Conservation (phyloP, 306 rosid species). For the Pyrus communis region DNA sequence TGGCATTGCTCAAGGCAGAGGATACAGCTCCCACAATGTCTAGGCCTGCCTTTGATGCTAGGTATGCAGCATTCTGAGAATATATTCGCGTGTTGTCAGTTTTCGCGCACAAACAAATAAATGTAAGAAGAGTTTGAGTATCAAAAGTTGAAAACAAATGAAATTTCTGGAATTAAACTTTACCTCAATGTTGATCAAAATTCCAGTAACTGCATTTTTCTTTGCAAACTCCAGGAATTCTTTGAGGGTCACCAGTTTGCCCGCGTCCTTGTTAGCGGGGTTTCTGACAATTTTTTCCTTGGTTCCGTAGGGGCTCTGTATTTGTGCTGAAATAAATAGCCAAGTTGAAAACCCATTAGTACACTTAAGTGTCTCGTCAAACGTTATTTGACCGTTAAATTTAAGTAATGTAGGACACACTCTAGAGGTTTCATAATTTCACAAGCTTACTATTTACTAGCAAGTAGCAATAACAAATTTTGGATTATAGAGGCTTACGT, state of each 20-base stretch:
- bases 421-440: neutral
- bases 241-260: constrained; percentile 50
- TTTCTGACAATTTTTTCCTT: constrained; percentile 28
- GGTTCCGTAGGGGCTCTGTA: constrained; percentile 20
- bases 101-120: neutral
- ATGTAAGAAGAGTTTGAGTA: neutral
- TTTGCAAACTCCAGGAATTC: constrained; percentile 83
- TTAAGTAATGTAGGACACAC: neutral
- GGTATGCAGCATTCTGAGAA: constrained; percentile 70
- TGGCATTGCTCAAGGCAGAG: constrained; percentile 56
- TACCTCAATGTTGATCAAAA: constrained; percentile 58
- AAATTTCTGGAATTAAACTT: neutral
- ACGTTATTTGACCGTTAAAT: neutral
- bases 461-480: neutral
- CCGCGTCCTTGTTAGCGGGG: constrained; percentile 60
- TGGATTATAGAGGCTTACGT: constrained; percentile 38
- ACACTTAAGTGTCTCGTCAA: neutral
- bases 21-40: constrained; percentile 55
- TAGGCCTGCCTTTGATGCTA: constrained; percentile 67
- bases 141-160: neutral
- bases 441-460: neutral
- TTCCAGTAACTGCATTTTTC: constrained; percentile 58
- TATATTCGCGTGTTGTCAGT: neutral
- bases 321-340: constrained; percentile 55
- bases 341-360: neutral